Evolutionary conservation across 2,329 filamentous ascomycete genomes (phyloP), one percentile per base, ranked within the genome.

Genomic region (Lasiodiplodia hormozganensis): DNA sequence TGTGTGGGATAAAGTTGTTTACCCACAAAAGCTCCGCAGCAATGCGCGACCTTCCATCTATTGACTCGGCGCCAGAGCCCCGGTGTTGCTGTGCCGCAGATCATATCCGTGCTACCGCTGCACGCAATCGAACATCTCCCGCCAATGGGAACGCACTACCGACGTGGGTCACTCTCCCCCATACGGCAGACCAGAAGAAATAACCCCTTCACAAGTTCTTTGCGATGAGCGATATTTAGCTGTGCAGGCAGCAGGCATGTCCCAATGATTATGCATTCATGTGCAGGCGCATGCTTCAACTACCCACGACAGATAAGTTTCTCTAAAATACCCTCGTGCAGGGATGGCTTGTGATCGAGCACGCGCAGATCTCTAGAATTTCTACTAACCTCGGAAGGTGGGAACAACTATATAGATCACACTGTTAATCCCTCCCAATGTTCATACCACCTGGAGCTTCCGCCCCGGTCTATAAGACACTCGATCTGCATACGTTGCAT

Each of bases 41-140:
- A 34, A 25, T 34, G 23, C 28, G 31, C 43, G 28, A 52, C 60
- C 60, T 64, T 36, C 47, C 60, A 21, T 52, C 23, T 31, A n/a
- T 38, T 38, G 60, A 64, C 43, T 34, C 28, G 47, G 21, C 4
- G 28, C 60, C 28, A 31, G 16, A 36, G 28, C 38, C 5, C 38
- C 28, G 25, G 43, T 25, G 25, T 34, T 64, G 60, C 60, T 64
- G 60, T 64, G 60, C 60, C 47, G 60, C 60, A 52, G 60, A 64
- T 64, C 60, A 34, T 31, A 64, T n/a, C 60, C 28, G 31, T 64
- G 60, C 60, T 23, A 18, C 43, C 60, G 43, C 43, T 64, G 60
- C 43, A 18, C 43, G 47, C 47, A 18, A 52, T 64, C 31, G 40
- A 51, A 31, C 40, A 16, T n/a, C 28, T 14, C 58, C 47, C 31